phyloP scores from a whole-genome alignment of 805 yeast species.

The Naumovozyma castellii region DNA sequence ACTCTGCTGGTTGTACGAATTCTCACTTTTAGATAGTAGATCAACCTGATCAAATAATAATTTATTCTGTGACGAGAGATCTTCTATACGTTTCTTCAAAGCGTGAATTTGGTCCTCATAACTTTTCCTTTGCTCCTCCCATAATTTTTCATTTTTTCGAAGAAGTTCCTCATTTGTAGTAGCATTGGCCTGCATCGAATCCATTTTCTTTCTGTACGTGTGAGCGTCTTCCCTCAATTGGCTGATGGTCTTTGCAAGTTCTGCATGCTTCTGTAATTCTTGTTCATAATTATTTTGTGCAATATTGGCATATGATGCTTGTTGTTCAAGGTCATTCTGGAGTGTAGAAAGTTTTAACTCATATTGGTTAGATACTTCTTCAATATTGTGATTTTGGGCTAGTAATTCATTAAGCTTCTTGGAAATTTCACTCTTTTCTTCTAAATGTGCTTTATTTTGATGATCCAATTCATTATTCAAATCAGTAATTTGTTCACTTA shows the following conservation, averaged over 20 bases:
- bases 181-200: slow-evolving; percentile 21
- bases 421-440: slow-evolving; percentile 15
- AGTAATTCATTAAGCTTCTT: slow-evolving; percentile 27
- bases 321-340: slow-evolving; percentile 34
- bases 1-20: slow-evolving; percentile 4
- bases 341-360: slow-evolving; percentile 26
- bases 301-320: slow-evolving; percentile 38
- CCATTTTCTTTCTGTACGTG: slow-evolving; percentile 22
- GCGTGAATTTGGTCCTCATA: slow-evolving; percentile 41
- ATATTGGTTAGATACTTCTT: slow-evolving; percentile 17
- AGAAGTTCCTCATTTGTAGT: slow-evolving; percentile 28
- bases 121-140: slow-evolving; percentile 36
- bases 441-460: slow-evolving; percentile 22
- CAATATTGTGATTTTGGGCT: slow-evolving; percentile 18
- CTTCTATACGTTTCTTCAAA: slow-evolving; percentile 40
- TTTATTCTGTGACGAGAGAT: slow-evolving; percentile 55
- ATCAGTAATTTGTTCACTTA: slow-evolving; percentile 27
- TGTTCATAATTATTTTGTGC: slow-evolving; percentile 46
- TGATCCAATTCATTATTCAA: slow-evolving; percentile 26
- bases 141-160: slow-evolving; percentile 33
- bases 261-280: slow-evolving; percentile 47
- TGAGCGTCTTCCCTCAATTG: slow-evolving; percentile 33
- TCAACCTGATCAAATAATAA: slow-evolving; percentile 64
- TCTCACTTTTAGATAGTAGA: slow-evolving; percentile 8
- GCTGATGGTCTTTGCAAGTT: slow-evolving; percentile 36